Conservation (phyloP, 1,284 basidiomycete genomes). For the Tylopilus sp. region DNA sequence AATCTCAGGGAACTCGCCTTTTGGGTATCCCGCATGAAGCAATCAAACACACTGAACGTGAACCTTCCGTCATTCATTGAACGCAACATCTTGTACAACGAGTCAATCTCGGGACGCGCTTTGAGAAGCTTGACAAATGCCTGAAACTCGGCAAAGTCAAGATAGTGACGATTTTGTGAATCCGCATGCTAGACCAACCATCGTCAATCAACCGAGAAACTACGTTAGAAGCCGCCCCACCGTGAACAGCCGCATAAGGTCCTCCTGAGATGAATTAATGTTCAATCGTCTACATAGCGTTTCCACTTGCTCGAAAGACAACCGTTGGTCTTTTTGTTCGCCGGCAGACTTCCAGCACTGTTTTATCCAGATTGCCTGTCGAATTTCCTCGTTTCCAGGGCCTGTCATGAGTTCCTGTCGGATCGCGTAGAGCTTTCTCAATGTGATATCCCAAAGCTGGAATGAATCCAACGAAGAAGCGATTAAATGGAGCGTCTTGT, state of each 20-base stretch:
- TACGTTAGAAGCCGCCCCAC: constrained; percentile 32
- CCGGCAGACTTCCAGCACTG: constrained; percentile 79
- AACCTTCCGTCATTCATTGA: constrained; percentile 41
- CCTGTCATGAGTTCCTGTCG: constrained; percentile 67
- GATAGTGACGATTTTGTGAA: constrained; percentile 53
- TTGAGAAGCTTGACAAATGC: constrained; percentile 84
- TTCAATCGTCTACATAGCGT: constrained; percentile 73
- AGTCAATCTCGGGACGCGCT: constrained; percentile 73
- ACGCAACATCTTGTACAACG: constrained; percentile 56
- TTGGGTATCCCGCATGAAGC: constrained; percentile 67
- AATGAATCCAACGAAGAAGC: constrained; percentile 70
- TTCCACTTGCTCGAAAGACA: constrained; percentile 72
- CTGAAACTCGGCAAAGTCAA: constrained; percentile 84
- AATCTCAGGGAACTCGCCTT: constrained; percentile 40
- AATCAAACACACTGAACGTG: constrained; percentile 53
- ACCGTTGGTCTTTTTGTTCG: constrained; percentile 54
- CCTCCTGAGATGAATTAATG: constrained; percentile 60
- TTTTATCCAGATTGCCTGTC: constrained; percentile 74
- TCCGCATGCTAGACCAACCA: constrained; percentile 59
- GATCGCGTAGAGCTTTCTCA: constrained; percentile 56
- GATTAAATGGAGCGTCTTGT: constrained; percentile 91
- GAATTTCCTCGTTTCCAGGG: constrained; percentile 56
- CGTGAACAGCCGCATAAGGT: constrained; percentile 63
- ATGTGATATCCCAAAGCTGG: constrained; percentile 60
- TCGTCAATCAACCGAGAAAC: neutral